Base-by-base conservation (phyloP, 768 basidiomycete species). In the Tylopilus sp. region DNA sequence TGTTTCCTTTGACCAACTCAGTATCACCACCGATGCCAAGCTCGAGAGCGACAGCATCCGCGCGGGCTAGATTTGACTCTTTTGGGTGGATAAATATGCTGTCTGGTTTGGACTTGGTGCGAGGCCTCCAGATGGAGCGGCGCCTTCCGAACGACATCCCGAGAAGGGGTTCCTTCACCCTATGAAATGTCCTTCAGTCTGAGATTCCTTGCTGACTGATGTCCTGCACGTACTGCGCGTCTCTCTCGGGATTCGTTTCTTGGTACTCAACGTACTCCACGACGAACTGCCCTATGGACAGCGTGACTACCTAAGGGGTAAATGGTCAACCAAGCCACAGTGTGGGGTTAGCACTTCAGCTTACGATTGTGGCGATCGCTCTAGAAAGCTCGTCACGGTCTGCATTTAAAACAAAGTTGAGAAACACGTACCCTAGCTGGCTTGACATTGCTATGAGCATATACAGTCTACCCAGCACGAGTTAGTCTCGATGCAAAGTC, bases 391-490 rank as follows among this genome's bases (percentile, higher is more conserved):
- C 16, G 41, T 66, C 56, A 64, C 4, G 49, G 22, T 48, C 44
- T 7, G 33, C 5, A n/a, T 52, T 46, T 31, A 26, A 25, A 21
- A 38, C 6, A 24, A 45, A 4, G 17, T 21, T 10, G 33, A n/a
- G 33, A 37, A 41, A 34, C 19, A 75, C 85, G 67, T 62, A 87
- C 87, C 84, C 79, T n/a, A 81, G 51, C 50, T 87, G 80, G 56
- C 85, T 81, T 21, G 86, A 81, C 85, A 88, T 88, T 24, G 83
- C 78, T 47, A 85, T 72, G 16, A 89, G 76, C 86, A 89, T 88
- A 62, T 88, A 89, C 54, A 79, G 69, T 50, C 86, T 88, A 48
- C 11, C 28, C 38, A 14, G 17, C 19, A 24, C 40, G 47, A 44
- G 52, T 58, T 52, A n/a, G 46, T 31, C 31, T 41, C 9, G 29